Conservation (phyloP, 768 basidiomycete species). For the Coprinopsis marcescibilis region DNA sequence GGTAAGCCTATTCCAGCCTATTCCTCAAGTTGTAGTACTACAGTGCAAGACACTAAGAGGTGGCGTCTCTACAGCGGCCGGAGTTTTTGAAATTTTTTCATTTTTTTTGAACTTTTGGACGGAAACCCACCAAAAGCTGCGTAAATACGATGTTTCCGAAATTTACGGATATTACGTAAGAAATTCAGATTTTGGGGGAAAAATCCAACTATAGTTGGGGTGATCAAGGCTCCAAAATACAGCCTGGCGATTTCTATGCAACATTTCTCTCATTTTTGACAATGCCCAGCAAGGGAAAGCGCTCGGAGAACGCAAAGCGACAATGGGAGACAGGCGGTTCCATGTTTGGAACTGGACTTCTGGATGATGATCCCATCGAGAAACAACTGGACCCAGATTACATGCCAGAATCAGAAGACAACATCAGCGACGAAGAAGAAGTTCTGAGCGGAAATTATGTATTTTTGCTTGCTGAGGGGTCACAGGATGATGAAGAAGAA, state of each 20-base stretch:
- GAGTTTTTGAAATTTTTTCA: constrained; percentile 1
- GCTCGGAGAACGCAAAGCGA: not conserved
- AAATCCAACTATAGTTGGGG: not conserved
- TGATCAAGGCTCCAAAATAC: too few species aligned
- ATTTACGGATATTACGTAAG: constrained; percentile 3
- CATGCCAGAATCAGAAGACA: not conserved
- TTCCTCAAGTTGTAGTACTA: too few species aligned
- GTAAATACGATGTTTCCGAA: constrained; percentile 3
- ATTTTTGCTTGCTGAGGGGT: too few species aligned
- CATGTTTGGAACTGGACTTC: not conserved
- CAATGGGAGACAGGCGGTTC: not conserved
- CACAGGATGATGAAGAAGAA: too few species aligned
- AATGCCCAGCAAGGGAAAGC: not conserved
- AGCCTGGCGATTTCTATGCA: not conserved
- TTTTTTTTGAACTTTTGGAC: not conserved
- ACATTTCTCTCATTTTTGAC: not conserved
- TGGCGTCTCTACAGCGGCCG: not conserved
- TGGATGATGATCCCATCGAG: not conserved
- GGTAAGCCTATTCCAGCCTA: too few species aligned
- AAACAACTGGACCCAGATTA: not conserved
- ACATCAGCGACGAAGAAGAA: not conserved
- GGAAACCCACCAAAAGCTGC: not conserved
- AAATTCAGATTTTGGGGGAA: not conserved
- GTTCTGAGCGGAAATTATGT: too few species aligned
- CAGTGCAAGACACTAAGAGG: not conserved